These are phyloP conservation scores for Psilocybe cyanescens DNA, from an alignment of 768 basidiomycete species.

Conservation along the genomic window DNA sequence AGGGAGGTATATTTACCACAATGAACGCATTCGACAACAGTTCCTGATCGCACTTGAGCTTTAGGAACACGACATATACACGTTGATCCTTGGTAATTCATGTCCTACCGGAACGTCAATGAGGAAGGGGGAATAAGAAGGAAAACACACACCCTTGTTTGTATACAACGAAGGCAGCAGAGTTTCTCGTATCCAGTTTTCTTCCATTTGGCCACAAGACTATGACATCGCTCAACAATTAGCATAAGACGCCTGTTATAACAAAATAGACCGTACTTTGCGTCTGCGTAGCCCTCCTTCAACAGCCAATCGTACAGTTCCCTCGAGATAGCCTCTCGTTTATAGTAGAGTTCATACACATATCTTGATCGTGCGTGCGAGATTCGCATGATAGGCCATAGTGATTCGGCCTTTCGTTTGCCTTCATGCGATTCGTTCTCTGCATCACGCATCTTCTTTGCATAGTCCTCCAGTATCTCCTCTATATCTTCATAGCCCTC, in stretches of 20 bases:
- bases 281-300: slow-evolving; percentile 96
- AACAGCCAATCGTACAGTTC: slow-evolving; percentile 97
- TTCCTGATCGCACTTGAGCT: slow-evolving; percentile 86
- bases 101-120: slow-evolving; percentile 62
- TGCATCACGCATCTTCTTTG: slow-evolving; percentile 98
- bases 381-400: slow-evolving; percentile 99
- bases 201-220: slow-evolving; percentile 99
- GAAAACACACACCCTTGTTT: slow-evolving; percentile 68
- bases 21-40: slow-evolving; percentile 94
- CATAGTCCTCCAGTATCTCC: slow-evolving; percentile 95
- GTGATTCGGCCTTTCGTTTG: slow-evolving; percentile 89
- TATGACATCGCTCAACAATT: slow-evolving; percentile 33
- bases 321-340: slow-evolving; percentile 91
- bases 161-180: slow-evolving; percentile 96
- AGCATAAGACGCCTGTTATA: neutral
- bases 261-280: slow-evolving; percentile 58
- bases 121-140: neutral
- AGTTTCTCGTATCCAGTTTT: slow-evolving; percentile 98
- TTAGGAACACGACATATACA: slow-evolving; percentile 99
- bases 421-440: slow-evolving; percentile 99
- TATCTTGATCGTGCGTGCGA: slow-evolving; percentile 95
- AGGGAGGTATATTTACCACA: slow-evolving; percentile 72
- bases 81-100: slow-evolving; percentile 99
- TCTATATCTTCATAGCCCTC: slow-evolving; percentile 97
- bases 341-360: slow-evolving; percentile 98